A percentile compares a stretch with the other conserved stretches of the same genome.
phyloP scores from a whole-genome alignment of 495 filamentous ascomycete genomes.

The Clavariopsis aquatica region DNA sequence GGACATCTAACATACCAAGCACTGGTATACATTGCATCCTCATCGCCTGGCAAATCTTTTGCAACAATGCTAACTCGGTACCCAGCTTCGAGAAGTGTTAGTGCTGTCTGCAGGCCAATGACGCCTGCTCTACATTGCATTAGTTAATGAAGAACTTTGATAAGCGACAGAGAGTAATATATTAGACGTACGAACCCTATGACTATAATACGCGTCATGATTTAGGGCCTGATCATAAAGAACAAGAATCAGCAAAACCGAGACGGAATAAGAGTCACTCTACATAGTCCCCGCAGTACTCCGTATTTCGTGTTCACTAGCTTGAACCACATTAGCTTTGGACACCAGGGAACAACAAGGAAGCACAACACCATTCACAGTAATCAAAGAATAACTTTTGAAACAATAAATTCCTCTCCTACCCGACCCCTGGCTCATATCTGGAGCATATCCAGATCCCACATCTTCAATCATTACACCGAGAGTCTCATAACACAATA shows the following conservation, averaged over 20 bases:
- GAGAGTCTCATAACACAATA: constrained; percentile 5
- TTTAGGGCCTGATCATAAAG: not conserved
- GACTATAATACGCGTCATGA: not conserved
- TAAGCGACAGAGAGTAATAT: not conserved
- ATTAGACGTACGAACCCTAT: not conserved
- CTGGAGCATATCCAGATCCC: not conserved
- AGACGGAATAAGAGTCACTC: not conserved
- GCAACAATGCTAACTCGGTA: constrained; percentile 18
- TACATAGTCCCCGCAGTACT: not conserved
- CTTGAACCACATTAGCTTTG: not conserved
- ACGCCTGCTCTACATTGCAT: constrained; percentile 13
- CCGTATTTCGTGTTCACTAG: not conserved
- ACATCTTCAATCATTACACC: constrained; percentile 12
- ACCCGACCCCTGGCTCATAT: constrained; percentile 1
- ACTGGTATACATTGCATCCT: constrained; percentile 9
- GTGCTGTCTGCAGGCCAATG: constrained; percentile 23
- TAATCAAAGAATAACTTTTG: not conserved
- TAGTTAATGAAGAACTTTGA: not conserved
- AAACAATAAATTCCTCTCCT: not conserved
- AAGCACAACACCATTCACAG: not conserved
- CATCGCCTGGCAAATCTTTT: constrained; percentile 23
- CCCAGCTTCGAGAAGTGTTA: constrained; percentile 21
- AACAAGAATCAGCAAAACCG: not conserved
- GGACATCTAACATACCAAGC: constrained; percentile 4
- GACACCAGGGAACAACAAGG: not conserved